phyloP scores from a whole-genome alignment of 352 stramenopile species.

The Phytophthora melonis region DNA sequence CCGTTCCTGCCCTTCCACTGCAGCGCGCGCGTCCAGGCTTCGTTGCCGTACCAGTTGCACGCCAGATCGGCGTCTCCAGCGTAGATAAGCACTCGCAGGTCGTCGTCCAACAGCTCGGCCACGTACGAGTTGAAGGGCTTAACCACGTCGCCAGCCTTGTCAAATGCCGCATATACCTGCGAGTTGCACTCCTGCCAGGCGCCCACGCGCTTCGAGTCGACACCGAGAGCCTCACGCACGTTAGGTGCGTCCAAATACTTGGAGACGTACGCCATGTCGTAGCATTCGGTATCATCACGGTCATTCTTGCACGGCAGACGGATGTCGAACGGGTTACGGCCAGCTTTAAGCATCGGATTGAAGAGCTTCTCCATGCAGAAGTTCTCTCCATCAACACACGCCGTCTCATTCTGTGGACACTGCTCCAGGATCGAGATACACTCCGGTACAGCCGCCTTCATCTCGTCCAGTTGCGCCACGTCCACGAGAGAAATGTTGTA shows the following conservation, averaged over 20 bases:
- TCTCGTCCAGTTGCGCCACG: conserved; percentile 39
- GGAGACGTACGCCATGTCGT: conserved; percentile 57
- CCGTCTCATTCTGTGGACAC: conserved; percentile 44
- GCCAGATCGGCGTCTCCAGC: conserved; percentile 94
- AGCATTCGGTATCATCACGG: conserved; percentile 44
- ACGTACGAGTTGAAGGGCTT: conserved; percentile 89
- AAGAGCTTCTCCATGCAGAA: conserved; percentile 68
- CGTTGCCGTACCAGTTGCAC: conserved; percentile 96
- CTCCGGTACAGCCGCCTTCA: conserved; percentile 40
- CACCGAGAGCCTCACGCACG: conserved; percentile 45
- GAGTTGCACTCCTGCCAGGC: conserved; percentile 94
- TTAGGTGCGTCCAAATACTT: conserved; percentile 75
- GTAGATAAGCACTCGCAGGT: conserved; percentile 93
- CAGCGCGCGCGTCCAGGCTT: conserved; percentile 92
- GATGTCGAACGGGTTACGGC: conserved; percentile 64
- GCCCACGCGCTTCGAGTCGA: conserved; percentile 42
- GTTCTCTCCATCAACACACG: conserved; percentile 49
- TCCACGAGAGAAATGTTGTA: conserved; percentile 71
- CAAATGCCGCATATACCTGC: conserved; percentile 89
- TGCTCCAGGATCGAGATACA: conserved; percentile 30
- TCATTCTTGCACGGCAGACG: conserved; percentile 44
- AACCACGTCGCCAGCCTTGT: conserved; percentile 82
- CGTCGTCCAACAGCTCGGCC: conserved; percentile 80
- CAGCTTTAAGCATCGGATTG: conserved; percentile 40
- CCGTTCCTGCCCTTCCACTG: conserved; percentile 90